Base-by-base conservation (phyloP, 495 filamentous ascomycete species). In the Lasiosphaeris hirsuta region DNA sequence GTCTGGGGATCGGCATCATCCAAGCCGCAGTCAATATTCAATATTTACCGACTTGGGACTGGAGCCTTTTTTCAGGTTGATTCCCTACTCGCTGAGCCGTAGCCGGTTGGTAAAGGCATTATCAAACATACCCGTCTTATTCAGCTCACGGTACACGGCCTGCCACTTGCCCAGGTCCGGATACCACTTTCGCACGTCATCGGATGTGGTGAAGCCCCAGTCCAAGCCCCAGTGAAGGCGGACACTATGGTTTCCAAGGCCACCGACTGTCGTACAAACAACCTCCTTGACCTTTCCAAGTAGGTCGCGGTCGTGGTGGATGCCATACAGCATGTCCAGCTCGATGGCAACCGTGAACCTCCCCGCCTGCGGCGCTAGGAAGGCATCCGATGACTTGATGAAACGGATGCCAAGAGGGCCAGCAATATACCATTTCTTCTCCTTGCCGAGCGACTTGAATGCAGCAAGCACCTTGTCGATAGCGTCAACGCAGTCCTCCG, bases 161-260 rank as follows among this genome's bases (percentile, higher is more conserved):
- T 60, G 14, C 57, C 57, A 60, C 46, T 30, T 49, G 1, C 13
- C 51, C 10, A 60, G 36, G 10, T 34, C 36, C 35, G 46, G 10
- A 55, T 60, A 60, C 57, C 57, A 60, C 44, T 15, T 48, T 23
- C 23, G n/a, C 18, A 55, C 57, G 19, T 60, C 57, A 4, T 17
- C 51, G 1, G 51, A 19, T 23, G 57, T 60, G 14, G 37, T 50
- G 3, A 19, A 36, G 4, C 45, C 51, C 30, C 34, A 33, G 38
- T 60, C 57, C n/a, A 60, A 39, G 15, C 57, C 57, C 57, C 57
- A 60, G 34, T 60, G 57, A 9, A 60, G 19, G 3, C 57, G 36
- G 17, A 55, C 49, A 11, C 23, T 30, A 30, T 30, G 23, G 13
- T 15, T 18, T 10, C 43, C 38, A 19, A 38, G 37, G 38, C n/a